Evolutionary conservation across 179 eudicot genomes (phyloP).

Genomic region (Amaranthus tricolor): DNA sequence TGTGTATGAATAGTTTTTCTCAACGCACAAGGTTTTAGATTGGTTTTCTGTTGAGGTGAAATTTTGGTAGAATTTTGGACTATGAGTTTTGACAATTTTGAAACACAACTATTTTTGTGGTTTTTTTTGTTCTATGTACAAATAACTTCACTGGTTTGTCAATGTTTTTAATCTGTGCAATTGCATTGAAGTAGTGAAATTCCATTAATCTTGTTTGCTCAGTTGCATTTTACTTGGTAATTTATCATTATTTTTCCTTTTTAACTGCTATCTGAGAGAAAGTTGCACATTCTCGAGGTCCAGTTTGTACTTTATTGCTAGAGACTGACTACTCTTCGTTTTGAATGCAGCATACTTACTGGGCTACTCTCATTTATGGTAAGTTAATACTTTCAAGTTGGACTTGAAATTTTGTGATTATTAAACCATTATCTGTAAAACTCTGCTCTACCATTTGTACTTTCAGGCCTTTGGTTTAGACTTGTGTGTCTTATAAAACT

Average conservation of each 20-base stretch:
- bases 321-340: constrained; percentile 36
- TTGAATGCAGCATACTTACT: constrained; percentile 83
- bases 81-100: neutral
- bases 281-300: neutral
- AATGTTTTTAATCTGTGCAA: neutral
- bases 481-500: neutral
- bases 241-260: neutral
- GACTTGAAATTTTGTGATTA: neutral
- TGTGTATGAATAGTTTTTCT: neutral
- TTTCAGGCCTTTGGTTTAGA: neutral
- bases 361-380: constrained; percentile 99
- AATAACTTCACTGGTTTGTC: neutral
- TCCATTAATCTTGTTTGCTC: neutral
- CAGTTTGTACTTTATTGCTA: neutral
- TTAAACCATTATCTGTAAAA: neutral
- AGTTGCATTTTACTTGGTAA: neutral
- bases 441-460: neutral
- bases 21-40: neutral
- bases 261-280: neutral
- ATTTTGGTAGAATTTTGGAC: neutral
- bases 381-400: constrained; percentile 29
- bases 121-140: neutral
- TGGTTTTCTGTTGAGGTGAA: neutral
- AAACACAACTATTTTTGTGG: neutral
- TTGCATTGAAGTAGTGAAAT: neutral